phyloP scores from a whole-genome alignment of 352 stramenopile species.

The Aphanomyces astaci region DNA sequence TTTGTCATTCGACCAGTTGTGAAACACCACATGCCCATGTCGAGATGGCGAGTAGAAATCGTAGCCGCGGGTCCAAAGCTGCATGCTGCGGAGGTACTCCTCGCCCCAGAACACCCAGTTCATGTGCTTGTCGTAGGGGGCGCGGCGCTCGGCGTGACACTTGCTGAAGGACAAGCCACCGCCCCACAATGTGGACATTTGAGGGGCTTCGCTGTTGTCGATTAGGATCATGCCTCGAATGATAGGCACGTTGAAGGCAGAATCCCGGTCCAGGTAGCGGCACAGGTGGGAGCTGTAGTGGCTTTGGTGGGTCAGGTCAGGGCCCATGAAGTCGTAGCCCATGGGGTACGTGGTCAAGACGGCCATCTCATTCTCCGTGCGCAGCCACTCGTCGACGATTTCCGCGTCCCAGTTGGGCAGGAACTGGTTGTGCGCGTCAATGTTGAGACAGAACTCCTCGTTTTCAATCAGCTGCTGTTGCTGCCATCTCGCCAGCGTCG shows the following conservation, averaged over 20 bases:
- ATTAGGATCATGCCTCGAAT: constrained; percentile 10
- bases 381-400: constrained; percentile 11
- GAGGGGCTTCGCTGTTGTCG: neutral
- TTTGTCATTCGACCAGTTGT: constrained; percentile 34
- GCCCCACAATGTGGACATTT: constrained; percentile 70
- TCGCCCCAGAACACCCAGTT: constrained; percentile 79
- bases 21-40: constrained; percentile 43
- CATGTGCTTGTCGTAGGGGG: constrained; percentile 79
- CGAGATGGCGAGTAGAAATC: constrained; percentile 72
- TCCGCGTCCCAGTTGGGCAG: constrained; percentile 8
- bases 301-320: neutral
- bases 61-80: constrained; percentile 78
- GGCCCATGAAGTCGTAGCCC: constrained; percentile 3
- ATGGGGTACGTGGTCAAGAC: constrained; percentile 13
- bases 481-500: constrained; percentile 13
- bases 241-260: neutral
- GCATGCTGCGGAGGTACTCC: constrained; percentile 51
- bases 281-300: constrained; percentile 12
- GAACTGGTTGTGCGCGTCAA: constrained; percentile 16
- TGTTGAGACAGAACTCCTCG: constrained; percentile 19
- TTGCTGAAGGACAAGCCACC: constrained; percentile 69
- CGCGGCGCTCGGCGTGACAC: constrained; percentile 76
- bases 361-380: constrained; percentile 19
- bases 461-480: constrained; percentile 21
- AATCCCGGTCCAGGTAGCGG: neutral